Percentiles rank a stretch among this genome's conserved stretches.
These are phyloP conservation scores for Chloroidium sp. DNA, from an alignment of 163 green algal genomes.

Conservation along the genomic window DNA sequence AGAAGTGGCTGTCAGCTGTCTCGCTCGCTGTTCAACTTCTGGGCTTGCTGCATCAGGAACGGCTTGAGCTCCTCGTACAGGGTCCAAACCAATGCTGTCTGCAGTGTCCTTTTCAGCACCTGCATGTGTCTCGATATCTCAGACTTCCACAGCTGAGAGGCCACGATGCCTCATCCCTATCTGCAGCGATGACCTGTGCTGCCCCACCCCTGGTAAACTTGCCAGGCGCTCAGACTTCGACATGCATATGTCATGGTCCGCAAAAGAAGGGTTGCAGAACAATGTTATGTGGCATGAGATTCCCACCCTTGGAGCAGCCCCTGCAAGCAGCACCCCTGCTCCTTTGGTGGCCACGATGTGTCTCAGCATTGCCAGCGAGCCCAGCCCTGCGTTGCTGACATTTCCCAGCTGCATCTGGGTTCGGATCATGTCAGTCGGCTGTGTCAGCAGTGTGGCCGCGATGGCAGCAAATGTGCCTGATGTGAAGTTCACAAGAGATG, in stretches of 20 bases:
- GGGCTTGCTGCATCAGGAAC: constrained; percentile 12
- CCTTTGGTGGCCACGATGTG: neutral
- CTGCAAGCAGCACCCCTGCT: constrained; percentile 44
- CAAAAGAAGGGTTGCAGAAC: too few relatives aligned
- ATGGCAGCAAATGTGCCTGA: constrained; percentile 60
- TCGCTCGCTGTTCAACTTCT: too few relatives aligned
- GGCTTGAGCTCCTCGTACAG: constrained; percentile 82
- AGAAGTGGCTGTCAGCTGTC: too few relatives aligned
- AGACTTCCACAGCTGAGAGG: too few relatives aligned
- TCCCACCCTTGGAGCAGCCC: constrained; percentile 19
- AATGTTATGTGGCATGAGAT: too few relatives aligned
- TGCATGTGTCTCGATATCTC: neutral
- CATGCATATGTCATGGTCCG: too few relatives aligned
- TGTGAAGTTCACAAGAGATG: constrained; percentile 53
- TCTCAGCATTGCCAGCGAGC: neutral
- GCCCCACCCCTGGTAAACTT: too few relatives aligned
- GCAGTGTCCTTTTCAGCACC: constrained; percentile 74
- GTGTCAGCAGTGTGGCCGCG: constrained; percentile 76
- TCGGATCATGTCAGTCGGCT: constrained; percentile 78
- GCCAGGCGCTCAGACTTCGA: too few relatives aligned
- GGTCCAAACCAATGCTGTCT: constrained; percentile 88
- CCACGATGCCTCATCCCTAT: too few relatives aligned
- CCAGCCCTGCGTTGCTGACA: neutral
- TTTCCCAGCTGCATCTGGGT: constrained; percentile 75
- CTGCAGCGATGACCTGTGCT: too few relatives aligned